Evolutionary conservation across 2,329 filamentous ascomycete genomes (phyloP).

Genomic region (Hymenoscyphus occultus): DNA sequence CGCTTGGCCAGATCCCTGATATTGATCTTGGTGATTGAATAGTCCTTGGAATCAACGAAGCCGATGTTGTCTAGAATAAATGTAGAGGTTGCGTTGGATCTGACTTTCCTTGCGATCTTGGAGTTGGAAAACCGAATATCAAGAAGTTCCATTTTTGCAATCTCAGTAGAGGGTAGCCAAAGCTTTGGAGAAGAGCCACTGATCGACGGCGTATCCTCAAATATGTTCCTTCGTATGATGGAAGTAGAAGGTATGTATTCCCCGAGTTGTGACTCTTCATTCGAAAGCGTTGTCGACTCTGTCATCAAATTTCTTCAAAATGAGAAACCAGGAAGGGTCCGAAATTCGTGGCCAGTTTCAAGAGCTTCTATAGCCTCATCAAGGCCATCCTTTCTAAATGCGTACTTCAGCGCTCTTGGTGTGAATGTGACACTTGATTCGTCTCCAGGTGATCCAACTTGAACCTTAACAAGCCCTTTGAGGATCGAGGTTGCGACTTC

Average conservation of each 20-base stretch:
- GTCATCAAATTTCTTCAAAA: neutral
- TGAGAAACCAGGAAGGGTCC: neutral
- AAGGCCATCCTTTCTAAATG: neutral
- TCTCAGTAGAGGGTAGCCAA: neutral
- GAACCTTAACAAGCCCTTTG: neutral
- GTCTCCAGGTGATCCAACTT: neutral
- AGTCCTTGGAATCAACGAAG: neutral
- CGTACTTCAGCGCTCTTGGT: neutral
- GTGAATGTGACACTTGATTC: neutral
- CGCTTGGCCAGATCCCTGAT: neutral
- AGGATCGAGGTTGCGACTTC: neutral
- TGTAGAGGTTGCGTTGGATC: neutral
- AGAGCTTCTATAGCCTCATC: neutral
- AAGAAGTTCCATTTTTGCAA: neutral
- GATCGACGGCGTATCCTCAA: neutral
- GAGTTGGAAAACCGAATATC: neutral
- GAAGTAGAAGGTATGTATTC: neutral
- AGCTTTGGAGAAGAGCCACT: neutral
- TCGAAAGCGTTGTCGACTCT: neutral
- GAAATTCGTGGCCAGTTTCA: neutral
- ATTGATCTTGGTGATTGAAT: neutral
- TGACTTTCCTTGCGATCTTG: neutral
- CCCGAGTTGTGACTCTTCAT: neutral
- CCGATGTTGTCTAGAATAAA: neutral
- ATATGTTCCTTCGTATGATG: neutral